Conservation (phyloP, 2,329 filamentous ascomycete genomes). For the Cadophora gregata region DNA sequence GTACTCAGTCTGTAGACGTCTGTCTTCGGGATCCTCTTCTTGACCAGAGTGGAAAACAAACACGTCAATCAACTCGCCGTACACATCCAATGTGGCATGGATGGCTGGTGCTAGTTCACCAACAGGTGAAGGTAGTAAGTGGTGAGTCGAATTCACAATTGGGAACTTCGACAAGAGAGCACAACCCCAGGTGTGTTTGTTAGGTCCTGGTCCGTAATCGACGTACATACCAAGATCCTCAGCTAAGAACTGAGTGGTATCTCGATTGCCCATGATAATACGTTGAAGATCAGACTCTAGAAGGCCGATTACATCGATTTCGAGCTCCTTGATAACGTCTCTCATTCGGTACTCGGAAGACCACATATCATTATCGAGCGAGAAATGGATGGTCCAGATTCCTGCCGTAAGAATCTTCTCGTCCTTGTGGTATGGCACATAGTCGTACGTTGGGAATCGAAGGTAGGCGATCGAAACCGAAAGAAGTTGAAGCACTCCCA, state of each 20-base stretch:
- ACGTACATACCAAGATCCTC: conserved; percentile 99
- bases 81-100: conserved; percentile 93
- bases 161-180: conserved; percentile 96
- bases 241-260: conserved; percentile 92
- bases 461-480: conserved; percentile 83
- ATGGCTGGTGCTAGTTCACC: conserved; percentile 96
- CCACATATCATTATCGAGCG: conserved; percentile 98
- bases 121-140: conserved; percentile 89
- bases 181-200: conserved; percentile 98
- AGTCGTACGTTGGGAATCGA: conserved; percentile 91
- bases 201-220: conserved; percentile 94
- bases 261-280: conserved; percentile 99
- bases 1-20: conserved; percentile 85
- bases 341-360: conserved; percentile 94
- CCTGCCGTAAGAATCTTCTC: conserved; percentile 90
- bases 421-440: conserved; percentile 86
- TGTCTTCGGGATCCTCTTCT: conserved; percentile 93
- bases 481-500: conserved; percentile 79
- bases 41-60: conserved; percentile 99
- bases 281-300: conserved; percentile 92
- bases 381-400: conserved; percentile 99
- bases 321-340: conserved; percentile 88
- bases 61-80: conserved; percentile 87
- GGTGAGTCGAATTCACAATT: conserved; percentile 95
- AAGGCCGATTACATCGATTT: conserved; percentile 95